A percentile compares a stretch with the other conserved stretches of the same genome.
These are phyloP conservation scores for Aspergillus kassunensis DNA, from an alignment of 495 filamentous ascomycete genomes.

Conservation along the genomic window DNA sequence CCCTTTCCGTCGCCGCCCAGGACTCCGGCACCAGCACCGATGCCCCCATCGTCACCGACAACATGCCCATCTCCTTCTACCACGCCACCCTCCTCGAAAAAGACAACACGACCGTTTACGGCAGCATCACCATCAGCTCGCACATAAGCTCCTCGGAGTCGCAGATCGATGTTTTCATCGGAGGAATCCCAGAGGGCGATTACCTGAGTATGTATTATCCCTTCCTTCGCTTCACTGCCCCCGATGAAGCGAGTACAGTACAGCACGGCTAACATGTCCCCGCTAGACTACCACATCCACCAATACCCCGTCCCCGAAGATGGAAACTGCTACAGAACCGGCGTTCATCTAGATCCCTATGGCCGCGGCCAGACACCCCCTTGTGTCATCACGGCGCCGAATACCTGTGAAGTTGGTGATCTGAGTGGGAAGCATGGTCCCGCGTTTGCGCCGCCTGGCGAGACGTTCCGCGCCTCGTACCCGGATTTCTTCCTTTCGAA, in stretches of 20 bases:
- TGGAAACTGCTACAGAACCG: conserved; percentile 74
- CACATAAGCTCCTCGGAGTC: conserved; percentile 59
- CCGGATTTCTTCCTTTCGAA: conserved; percentile 66
- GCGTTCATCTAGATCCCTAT: conserved; percentile 66
- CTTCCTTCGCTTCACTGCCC: too few species aligned
- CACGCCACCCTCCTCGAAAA: conserved; percentile 55
- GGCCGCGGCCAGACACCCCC: conserved; percentile 58
- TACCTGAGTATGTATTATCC: conserved; percentile 65
- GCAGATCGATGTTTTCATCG: conserved; percentile 55
- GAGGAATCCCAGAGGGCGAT: conserved; percentile 59
- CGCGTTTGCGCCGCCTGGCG: conserved; percentile 43
- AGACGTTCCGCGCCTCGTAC: conserved; percentile 47
- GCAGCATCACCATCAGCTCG: conserved; percentile 54
- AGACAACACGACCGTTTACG: conserved; percentile 54
- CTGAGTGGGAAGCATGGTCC: conserved; percentile 76
- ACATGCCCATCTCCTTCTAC: conserved; percentile 57
- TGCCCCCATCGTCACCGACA: conserved; percentile 56
- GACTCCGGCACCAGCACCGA: conserved; percentile 31
- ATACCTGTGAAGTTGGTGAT: conserved; percentile 81
- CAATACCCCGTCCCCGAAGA: conserved; percentile 62
- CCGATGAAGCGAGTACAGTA: not conserved
- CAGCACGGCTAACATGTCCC: not conserved
- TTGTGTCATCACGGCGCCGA: conserved; percentile 58
- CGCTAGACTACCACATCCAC: conserved; percentile 78
- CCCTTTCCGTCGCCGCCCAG: conserved; percentile 31